phyloP scores from a whole-genome alignment of 495 filamentous ascomycete genomes.

The Xylaria castorea region DNA sequence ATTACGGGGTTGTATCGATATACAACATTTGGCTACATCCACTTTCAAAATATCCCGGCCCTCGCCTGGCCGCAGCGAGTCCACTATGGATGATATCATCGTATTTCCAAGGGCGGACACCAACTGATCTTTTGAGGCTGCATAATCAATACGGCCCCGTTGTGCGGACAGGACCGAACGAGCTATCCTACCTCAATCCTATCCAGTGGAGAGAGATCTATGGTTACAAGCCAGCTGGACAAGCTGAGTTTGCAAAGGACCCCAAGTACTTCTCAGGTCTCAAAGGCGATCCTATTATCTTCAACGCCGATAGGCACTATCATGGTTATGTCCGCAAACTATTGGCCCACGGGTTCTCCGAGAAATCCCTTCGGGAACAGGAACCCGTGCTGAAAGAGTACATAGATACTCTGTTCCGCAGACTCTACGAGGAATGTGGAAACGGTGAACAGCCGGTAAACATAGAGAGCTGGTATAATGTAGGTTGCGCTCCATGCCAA shows the following conservation, averaged over 20 bases:
- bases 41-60: conserved; percentile 57
- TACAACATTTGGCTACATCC: conserved; percentile 59
- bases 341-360: conserved; percentile 56
- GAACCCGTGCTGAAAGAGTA: conserved; percentile 47
- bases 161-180: conserved; percentile 36
- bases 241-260: conserved; percentile 25
- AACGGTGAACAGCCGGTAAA: conserved; percentile 40
- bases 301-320: conserved; percentile 36
- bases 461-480: conserved; percentile 54
- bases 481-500: background rate
- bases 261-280: conserved; percentile 22
- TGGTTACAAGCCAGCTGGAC: conserved; percentile 26
- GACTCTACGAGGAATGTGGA: conserved; percentile 33
- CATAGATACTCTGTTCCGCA: conserved; percentile 51
- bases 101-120: conserved; percentile 28
- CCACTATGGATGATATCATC: conserved; percentile 24
- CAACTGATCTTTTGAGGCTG: conserved; percentile 27
- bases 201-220: conserved; percentile 38
- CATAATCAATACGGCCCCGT: conserved; percentile 34
- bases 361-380: conserved; percentile 52
- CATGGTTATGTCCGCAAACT: conserved; percentile 49
- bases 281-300: conserved; percentile 18
- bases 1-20: conserved; percentile 20
- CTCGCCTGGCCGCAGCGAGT: conserved; percentile 35
- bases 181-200: conserved; percentile 34